These are phyloP conservation scores for Chenopodium suecicum DNA, from an alignment of 148 eudicot genomes.

Conservation along the genomic window DNA sequence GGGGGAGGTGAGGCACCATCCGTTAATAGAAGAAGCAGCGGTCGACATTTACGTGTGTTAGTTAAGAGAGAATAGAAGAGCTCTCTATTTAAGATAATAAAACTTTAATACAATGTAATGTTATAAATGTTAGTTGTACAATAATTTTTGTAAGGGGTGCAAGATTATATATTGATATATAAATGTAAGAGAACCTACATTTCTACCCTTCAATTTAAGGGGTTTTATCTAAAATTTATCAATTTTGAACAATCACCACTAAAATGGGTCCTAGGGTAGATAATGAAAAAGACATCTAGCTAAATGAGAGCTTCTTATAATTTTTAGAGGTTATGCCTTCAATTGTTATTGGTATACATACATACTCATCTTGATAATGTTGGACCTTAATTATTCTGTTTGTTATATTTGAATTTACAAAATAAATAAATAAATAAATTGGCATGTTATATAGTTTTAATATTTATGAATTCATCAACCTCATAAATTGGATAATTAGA, in stretches of 20 bases:
- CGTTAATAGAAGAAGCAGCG: constrained; percentile 23
- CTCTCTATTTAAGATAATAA: too few relatives aligned
- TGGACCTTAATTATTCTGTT: background rate
- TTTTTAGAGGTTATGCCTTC: background rate
- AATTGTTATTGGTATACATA: background rate
- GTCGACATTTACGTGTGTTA: constrained; percentile 2
- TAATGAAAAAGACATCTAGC: constrained; percentile 32
- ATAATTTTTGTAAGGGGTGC: background rate
- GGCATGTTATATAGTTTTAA: background rate
- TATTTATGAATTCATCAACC: background rate
- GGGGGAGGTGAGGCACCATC: constrained; percentile 26
- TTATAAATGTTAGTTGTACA: too few relatives aligned
- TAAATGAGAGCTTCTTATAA: constrained; percentile 24
- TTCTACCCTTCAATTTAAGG: constrained; percentile 16
- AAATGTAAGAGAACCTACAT: background rate
- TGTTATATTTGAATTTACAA: background rate
- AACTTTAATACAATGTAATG: too few relatives aligned
- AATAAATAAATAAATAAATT: background rate
- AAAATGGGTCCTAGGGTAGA: constrained; percentile 24
- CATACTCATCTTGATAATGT: constrained; percentile 10
- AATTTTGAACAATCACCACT: constrained; percentile 1
- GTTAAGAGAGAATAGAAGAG: too few relatives aligned
- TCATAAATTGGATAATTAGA: constrained; percentile 7
- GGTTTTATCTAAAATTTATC: background rate
- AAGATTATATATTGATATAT: background rate